A percentile compares a stretch with the other conserved stretches of the same genome.
phyloP scores from a whole-genome alignment of 2,329 filamentous ascomycete genomes.

The Leptographium radiaticola region DNA sequence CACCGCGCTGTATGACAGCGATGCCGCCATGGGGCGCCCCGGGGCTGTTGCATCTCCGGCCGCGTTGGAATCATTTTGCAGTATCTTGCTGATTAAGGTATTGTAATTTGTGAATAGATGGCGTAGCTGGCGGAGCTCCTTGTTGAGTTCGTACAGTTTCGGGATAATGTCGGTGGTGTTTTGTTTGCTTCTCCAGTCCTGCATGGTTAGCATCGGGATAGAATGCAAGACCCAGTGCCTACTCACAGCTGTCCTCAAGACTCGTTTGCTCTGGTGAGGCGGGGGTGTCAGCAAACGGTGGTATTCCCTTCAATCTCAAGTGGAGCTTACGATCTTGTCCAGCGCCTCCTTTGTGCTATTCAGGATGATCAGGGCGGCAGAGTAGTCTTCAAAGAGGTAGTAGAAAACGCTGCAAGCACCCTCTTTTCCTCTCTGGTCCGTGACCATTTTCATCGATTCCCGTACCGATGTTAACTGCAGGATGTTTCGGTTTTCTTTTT shows the following conservation, averaged over 20 bases:
- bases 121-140: conserved; percentile 45
- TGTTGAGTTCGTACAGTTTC: conserved; percentile 44
- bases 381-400: conserved; percentile 55
- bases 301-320: too few relatives aligned
- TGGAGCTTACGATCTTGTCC: conserved; percentile 30
- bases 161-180: conserved; percentile 40
- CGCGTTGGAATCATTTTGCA: conserved; percentile 25
- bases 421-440: conserved; percentile 25
- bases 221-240: not conserved
- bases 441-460: conserved; percentile 14
- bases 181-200: conserved; percentile 17
- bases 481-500: conserved; percentile 21
- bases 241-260: conserved; percentile 20
- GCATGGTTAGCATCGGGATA: not conserved
- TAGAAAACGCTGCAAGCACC: conserved; percentile 50
- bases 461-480: conserved; percentile 29
- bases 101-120: conserved; percentile 49
- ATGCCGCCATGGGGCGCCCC: conserved; percentile 13
- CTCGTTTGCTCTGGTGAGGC: conserved; percentile 18
- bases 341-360: conserved; percentile 32
- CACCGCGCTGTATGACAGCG: conserved; percentile 30
- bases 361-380: conserved; percentile 43
- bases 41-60: not conserved
- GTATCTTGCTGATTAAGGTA: conserved; percentile 45
- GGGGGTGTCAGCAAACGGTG: not conserved